Base-by-base conservation (phyloP, 208 protist species). In the Wallacemonas rigidus region DNA sequence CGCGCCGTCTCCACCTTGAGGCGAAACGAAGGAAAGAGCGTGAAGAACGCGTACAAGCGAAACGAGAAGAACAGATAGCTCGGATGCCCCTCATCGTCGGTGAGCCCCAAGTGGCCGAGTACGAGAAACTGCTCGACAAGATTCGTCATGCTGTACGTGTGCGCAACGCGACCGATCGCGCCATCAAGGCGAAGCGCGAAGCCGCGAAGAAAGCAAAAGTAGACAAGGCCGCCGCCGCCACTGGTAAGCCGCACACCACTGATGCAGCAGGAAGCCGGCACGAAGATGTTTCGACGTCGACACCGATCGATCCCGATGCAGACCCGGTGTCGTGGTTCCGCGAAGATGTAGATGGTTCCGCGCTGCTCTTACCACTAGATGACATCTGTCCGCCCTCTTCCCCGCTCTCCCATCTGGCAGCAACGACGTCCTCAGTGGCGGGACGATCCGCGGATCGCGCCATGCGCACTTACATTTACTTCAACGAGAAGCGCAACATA, bases 381-480 rank as follows among this genome's bases (percentile, higher is more conserved):
- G 12, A 53, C 26, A 5, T 4, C 39, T 17, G 11, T 39, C 56
- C 11, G 11, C 2, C 35, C 36, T 15, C 47, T 47, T 8, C 70
- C n/a, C 40, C 63, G 3, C 44, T 53, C 17, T 35, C 62, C n/a
- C 43, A 67, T 2, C 45, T 14, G 3, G 45, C 71, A 38, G 39
- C 67, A 4, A 65, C 17, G 8, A 6, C 62, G 5, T 35, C 61
- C 4, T 57, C 5, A 6, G 44, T 12, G 50, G 35, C 3, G 51
- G 57, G 26, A 12, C 2, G 57, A 44, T 47, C 26, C 9, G 38
- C 71, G 35, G 69, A 47, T 40, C 75, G 74, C 17, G 85, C 81
- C 2, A 85, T 84, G 79, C 85, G 85, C 4, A 81, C 86, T 36
- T 69, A 80, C 53, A 58, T 89, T 41, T 85, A 78, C 78, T 89